phyloP scores from a whole-genome alignment of 345 rosid genomes.

The Citrus glauca region DNA sequence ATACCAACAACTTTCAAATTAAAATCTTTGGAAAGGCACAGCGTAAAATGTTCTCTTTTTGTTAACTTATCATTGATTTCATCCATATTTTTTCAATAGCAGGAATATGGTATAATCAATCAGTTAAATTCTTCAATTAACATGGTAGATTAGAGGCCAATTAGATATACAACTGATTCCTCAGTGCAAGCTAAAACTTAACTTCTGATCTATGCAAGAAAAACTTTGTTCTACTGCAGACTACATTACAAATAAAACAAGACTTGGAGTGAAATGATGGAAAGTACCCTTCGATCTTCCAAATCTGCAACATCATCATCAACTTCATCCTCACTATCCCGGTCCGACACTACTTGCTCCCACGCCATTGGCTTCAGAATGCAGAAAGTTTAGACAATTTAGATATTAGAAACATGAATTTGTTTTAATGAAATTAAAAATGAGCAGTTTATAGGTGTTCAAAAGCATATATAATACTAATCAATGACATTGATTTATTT shows the following conservation, averaged over 20 bases:
- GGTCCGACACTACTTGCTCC: constrained; percentile 90
- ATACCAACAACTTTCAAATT: not conserved
- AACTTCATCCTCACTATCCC: constrained; percentile 98
- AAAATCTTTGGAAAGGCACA: not conserved
- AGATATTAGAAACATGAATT: constrained; percentile 4
- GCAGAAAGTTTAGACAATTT: constrained; percentile 1
- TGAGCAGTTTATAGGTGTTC: not conserved
- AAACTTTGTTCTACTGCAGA: not conserved
- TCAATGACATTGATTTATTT: not conserved
- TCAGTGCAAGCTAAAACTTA: not conserved
- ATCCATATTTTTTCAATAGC: not conserved
- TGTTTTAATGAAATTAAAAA: not conserved
- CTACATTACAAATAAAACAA: not conserved
- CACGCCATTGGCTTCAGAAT: constrained; percentile 77
- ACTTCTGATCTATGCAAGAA: not conserved
- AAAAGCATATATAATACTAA: not conserved
- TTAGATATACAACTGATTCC: not conserved
- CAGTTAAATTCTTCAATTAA: not conserved
- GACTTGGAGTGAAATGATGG: not conserved
- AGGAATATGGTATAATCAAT: not conserved
- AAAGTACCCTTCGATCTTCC: constrained; percentile 92
- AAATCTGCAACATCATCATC: constrained; percentile 99
- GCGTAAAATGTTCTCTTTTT: not conserved
- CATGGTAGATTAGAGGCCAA: not conserved
- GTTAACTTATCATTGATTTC: not conserved